phyloP scores from a whole-genome alignment of 148 eudicot species.

The Cornus kousa region DNA sequence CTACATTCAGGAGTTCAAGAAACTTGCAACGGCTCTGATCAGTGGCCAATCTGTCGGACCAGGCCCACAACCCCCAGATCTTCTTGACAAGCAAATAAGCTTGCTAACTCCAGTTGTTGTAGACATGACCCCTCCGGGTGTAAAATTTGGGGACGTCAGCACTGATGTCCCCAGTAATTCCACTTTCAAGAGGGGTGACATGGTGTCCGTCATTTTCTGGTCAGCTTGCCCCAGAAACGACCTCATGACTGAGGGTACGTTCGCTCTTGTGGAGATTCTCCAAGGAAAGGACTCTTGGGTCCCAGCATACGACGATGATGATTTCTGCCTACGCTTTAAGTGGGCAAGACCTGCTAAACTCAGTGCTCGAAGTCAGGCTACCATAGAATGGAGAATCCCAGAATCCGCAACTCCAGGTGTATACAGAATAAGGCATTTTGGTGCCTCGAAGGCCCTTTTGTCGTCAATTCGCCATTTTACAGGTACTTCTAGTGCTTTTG shows the following conservation, averaged over 20 bases:
- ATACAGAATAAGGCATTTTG: conserved; percentile 85
- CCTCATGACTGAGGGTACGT: conserved; percentile 93
- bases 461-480: conserved; percentile 75
- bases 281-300: conserved; percentile 63
- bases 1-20: conserved; percentile 90
- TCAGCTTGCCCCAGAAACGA: conserved; percentile 94
- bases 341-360: conserved; percentile 84
- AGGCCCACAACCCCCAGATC: conserved; percentile 90
- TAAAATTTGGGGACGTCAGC: conserved; percentile 61
- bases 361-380: conserved; percentile 71
- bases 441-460: conserved; percentile 77
- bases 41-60: conserved; percentile 41
- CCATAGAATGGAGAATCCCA: conserved; percentile 87
- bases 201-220: conserved; percentile 64
- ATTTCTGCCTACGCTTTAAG: conserved; percentile 74
- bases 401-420: conserved; percentile 59
- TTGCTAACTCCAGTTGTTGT: conserved; percentile 71
- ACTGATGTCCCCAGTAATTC: conserved; percentile 59
- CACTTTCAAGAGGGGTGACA: conserved; percentile 64
- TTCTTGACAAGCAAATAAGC: conserved; percentile 78
- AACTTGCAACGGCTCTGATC: conserved; percentile 67
- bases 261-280: conserved; percentile 72
- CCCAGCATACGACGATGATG: conserved; percentile 86
- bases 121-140: conserved; percentile 62
- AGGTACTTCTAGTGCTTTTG: conserved; percentile 86